Evolutionary conservation across 495 filamentous ascomycete species (phyloP), one percentile per base, ranked within the genome.

Genomic region (Hyaloscypha bicolor): DNA sequence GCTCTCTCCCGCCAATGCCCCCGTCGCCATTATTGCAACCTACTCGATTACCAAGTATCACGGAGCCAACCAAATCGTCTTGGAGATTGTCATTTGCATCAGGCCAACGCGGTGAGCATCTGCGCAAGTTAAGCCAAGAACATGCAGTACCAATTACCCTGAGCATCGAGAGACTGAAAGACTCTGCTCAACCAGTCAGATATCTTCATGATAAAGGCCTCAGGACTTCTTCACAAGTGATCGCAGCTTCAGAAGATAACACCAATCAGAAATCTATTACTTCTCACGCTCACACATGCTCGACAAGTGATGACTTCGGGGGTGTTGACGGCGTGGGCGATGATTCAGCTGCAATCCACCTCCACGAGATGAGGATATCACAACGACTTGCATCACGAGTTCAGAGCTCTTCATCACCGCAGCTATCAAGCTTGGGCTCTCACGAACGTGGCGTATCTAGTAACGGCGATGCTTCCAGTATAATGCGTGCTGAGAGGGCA

Each of bases 21-120:
- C 3, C 69, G 1, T 60, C 71, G 11, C 71, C 71, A 8, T 16
- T 66, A 0, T n/a, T 75, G 14, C 4, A 52, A 22, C 66, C 73
- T 48, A 25, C 22, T 12, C 32, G 68, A 30, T 37, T 71, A 25
- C 62, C 71, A 58, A 75, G 71, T 61, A 68, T 71, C 21, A 9
- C 39, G 25, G 70, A 70, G 4, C 51, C 61, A 51, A 30, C n/a
- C 6, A 66, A 64, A 60, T 71, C 73, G 29, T 71, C 73, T 25
- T 75, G 73, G 73, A 61, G 73, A 48, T 51, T 73, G 37, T 75
- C 73, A 6, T 75, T 75, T 61, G 22, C 61, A 33, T 63, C 71
- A 11, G 57, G 63, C 4, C 65, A 68, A 42, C 55, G 71, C 22
- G 66, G 66, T 9, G 68, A 68, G 25, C 55, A 62, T 30, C 63